Conservation (phyloP, 1,284 basidiomycete genomes). For the Cutaneotrichosporon curvatum region DNA sequence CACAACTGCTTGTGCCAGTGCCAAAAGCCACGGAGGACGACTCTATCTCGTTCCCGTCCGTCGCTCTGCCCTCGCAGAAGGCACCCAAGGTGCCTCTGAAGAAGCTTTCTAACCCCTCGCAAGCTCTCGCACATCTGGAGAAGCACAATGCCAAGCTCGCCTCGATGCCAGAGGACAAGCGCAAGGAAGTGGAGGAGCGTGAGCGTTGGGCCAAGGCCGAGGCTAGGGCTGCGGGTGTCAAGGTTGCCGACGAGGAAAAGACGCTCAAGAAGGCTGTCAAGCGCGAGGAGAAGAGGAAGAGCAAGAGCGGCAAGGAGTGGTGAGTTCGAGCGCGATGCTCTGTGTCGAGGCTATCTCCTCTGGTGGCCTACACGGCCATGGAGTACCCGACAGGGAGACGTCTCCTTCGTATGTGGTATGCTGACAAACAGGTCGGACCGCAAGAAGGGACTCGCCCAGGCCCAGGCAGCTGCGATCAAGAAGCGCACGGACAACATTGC, state of each 20-base stretch:
- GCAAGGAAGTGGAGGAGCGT: constrained; percentile 64
- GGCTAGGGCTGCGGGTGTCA: constrained; percentile 73
- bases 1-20: constrained; percentile 60
- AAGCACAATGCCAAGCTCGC: constrained; percentile 67
- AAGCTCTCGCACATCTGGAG: constrained; percentile 71
- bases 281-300: constrained; percentile 79
- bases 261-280: constrained; percentile 83
- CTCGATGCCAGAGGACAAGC: constrained; percentile 66
- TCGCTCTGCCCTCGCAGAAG: constrained; percentile 50
- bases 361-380: no score
- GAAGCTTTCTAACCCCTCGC: constrained; percentile 62
- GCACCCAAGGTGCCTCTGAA: constrained; percentile 50
- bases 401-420: not conserved
- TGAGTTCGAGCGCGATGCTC: no score
- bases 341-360: no score
- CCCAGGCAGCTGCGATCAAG: constrained; percentile 74
- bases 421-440: constrained; percentile 62
- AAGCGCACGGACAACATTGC: constrained; percentile 85
- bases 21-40: constrained; percentile 26
- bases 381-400: no score
- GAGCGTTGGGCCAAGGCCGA: constrained; percentile 82
- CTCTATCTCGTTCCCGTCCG: constrained; percentile 63
- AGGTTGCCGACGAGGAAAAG: constrained; percentile 73
- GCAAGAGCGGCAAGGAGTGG: constrained; percentile 75
- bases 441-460: constrained; percentile 63